phyloP scores from a whole-genome alignment of 169 alveolate species.

The Babesia sp. region DNA sequence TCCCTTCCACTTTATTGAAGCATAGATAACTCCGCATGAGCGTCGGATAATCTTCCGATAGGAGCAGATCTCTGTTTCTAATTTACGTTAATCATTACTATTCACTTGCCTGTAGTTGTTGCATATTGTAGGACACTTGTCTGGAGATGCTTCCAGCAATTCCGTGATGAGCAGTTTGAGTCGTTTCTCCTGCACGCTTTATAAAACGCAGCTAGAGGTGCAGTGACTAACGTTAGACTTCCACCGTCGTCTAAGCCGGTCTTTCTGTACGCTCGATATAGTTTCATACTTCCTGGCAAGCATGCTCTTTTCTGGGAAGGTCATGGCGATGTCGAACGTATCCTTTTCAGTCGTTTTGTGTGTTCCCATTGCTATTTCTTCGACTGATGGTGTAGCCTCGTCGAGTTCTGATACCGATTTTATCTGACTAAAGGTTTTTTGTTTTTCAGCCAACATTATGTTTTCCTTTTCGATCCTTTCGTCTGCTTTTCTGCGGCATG shows the following conservation, averaged over 20 bases:
- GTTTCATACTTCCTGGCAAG: conserved; percentile 51
- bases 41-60: conserved; percentile 66
- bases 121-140: conserved; percentile 43
- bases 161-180: conserved; percentile 40
- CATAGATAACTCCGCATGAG: conserved; percentile 53
- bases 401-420: conserved; percentile 17
- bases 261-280: conserved; percentile 27
- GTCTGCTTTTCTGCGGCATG: background rate
- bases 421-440: conserved; percentile 7
- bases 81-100: background rate
- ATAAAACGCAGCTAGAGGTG: background rate
- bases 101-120: conserved; percentile 45
- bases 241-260: conserved; percentile 46
- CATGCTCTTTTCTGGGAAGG: conserved; percentile 35
- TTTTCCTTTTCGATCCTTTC: conserved; percentile 29
- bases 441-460: conserved; percentile 1
- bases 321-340: conserved; percentile 45
- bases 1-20: conserved; percentile 2
- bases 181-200: conserved; percentile 28
- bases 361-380: background rate
- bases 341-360: background rate
- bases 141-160: conserved; percentile 22
- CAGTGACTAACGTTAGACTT: conserved; percentile 28
- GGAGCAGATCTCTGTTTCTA: conserved; percentile 29
- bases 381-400: background rate